Base-by-base conservation (phyloP, 805 yeast species). In the Torulaspora franciscae region DNA sequence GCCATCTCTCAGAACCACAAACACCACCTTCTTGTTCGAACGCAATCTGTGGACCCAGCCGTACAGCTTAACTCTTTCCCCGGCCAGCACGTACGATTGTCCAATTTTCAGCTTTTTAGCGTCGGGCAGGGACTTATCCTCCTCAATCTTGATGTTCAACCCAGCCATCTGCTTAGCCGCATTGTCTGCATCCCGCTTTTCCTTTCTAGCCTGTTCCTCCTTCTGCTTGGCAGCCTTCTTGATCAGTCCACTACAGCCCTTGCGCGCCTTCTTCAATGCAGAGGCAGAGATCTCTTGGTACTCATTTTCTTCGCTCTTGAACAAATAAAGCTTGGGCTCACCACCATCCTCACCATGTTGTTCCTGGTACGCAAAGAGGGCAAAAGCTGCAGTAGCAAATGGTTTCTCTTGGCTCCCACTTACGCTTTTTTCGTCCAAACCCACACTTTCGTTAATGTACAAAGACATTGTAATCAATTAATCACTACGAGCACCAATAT, bases 41-140 rank as follows among this genome's bases (percentile, higher is more conserved):
- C 99, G 83, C 58, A 95, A 74, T 66, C 99, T 83, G 68, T 93
- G 99, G 50, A 93, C 76, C 99, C 99, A 93, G 50, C 99, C 99
- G 53, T 80, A 81, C 35, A 91, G 83, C 45, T 74, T 64, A 43
- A 88, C 88, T 67, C 99, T 80, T 50, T 71, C 56, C 46, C 80
- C 93, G 33, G 88, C 74, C 58, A 68, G 59, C 5, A 70, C 74
- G 46, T 75, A 74, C 41, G 82, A 66, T 7, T 74, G 56, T 49
- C 71, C 66, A 58, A 93, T 77, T 70, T 87, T 90, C 65, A 80
- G 75, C 60, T 71, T 78, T 45, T 67, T 62, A 36, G 97, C 91
- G 28, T 58, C 62, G 44, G 95, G 89, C 56, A 87, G 75, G 10
- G 86, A 74, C 37, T 70, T 59, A 62, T 93, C 97, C 64, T 86